Evolutionary conservation across 768 basidiomycete species (phyloP).

Genomic region (Gloeopeniophorella convolvens): DNA sequence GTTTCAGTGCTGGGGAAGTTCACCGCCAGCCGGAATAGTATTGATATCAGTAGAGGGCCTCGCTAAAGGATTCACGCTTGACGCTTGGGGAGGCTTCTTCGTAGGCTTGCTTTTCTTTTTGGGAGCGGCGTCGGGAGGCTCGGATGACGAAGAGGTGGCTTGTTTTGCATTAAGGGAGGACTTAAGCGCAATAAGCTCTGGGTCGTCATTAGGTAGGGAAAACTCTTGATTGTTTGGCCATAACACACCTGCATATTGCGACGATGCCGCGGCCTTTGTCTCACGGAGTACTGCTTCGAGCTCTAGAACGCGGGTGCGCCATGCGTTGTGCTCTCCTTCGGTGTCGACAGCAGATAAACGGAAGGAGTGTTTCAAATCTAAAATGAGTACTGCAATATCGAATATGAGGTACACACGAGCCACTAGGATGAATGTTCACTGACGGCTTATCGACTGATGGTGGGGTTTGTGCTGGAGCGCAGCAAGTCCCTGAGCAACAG

Average conservation of each 20-base stretch:
- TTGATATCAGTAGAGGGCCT: not conserved
- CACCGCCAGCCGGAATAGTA: no score
- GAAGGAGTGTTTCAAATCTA: conserved; percentile 6
- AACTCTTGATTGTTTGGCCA: no score
- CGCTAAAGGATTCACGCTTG: not conserved
- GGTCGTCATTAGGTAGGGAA: no score
- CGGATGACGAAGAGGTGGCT: not conserved
- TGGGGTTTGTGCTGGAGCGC: conserved; percentile 11
- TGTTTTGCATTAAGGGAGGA: no score
- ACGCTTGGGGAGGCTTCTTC: not conserved
- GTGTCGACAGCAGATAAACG: not conserved
- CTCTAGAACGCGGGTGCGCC: conserved; percentile 9
- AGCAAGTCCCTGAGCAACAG: not conserved
- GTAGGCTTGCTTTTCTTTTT: not conserved
- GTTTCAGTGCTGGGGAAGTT: no score
- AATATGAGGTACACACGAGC: not conserved
- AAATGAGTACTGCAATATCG: not conserved
- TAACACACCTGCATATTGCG: conserved; percentile 7
- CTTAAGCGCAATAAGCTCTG: not conserved
- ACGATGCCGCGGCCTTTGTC: not conserved
- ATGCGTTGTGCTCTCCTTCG: conserved; percentile 3
- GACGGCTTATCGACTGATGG: conserved; percentile 6
- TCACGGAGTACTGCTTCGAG: conserved; percentile 8
- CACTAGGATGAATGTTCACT: not conserved
- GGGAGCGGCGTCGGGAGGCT: not conserved